Conservation (phyloP, 331 rosid species). For the Pyracantha coccinea region DNA sequence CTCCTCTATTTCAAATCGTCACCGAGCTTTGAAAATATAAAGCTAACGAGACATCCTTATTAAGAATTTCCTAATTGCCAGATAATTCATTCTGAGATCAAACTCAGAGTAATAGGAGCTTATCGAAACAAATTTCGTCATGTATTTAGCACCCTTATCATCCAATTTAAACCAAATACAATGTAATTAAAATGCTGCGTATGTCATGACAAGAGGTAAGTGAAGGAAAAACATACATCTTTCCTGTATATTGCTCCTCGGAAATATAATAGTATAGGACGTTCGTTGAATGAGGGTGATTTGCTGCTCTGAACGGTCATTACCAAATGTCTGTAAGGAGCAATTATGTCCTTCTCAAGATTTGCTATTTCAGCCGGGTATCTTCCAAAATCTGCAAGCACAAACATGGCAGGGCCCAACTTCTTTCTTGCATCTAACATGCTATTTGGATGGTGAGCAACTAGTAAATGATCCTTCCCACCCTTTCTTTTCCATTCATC, state of each 20-base stretch:
- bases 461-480: slow-evolving; percentile 71
- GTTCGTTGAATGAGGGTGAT: slow-evolving; percentile 62
- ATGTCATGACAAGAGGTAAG: slow-evolving; percentile 7
- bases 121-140: neutral
- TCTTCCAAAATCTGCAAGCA: slow-evolving; percentile 97
- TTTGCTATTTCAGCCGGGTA: slow-evolving; percentile 74
- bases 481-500: slow-evolving; percentile 63
- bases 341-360: slow-evolving; percentile 73
- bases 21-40: no score
- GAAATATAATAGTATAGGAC: slow-evolving; percentile 68
- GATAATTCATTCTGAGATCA: neutral
- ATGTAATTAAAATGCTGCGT: neutral
- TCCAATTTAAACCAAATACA: neutral
- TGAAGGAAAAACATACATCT: slow-evolving; percentile 62
- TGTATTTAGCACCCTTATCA: neutral
- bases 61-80: neutral
- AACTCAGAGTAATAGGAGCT: neutral
- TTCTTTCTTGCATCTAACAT: slow-evolving; percentile 65
- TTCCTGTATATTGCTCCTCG: slow-evolving; percentile 93
- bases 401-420: slow-evolving; percentile 79
- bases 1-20: neutral
- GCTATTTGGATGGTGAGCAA: slow-evolving; percentile 96
- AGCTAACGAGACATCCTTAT: no score
- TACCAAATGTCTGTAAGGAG: slow-evolving; percentile 79
- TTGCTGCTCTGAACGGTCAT: slow-evolving; percentile 39